A percentile compares a stretch with the other conserved stretches of the same genome.
phyloP scores from a whole-genome alignment of 768 basidiomycete genomes.

The Suillus hirtellus region DNA sequence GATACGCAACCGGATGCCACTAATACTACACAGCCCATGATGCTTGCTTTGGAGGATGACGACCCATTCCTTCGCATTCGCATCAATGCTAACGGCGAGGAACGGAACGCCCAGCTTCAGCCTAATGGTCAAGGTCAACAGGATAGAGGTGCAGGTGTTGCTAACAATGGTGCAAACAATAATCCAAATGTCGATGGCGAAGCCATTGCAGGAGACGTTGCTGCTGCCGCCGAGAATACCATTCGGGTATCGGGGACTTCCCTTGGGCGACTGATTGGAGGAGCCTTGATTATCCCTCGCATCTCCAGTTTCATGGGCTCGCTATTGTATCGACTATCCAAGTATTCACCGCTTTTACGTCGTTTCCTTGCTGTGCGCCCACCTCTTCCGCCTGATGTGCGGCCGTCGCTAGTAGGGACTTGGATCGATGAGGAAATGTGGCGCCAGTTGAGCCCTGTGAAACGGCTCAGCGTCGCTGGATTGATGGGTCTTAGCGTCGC shows the following conservation, averaged over 20 bases:
- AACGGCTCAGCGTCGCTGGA: constrained; percentile 29
- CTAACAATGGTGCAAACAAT: constrained; percentile 15
- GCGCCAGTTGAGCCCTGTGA: constrained; percentile 21
- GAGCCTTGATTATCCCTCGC: constrained; percentile 66
- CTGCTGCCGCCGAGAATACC: constrained; percentile 56
- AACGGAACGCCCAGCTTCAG: constrained; percentile 16
- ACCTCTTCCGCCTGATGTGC: constrained; percentile 15
- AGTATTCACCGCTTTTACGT: constrained; percentile 29
- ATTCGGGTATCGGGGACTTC: constrained; percentile 59
- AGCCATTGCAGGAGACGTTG: constrained; percentile 32
- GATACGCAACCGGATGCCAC: constrained; percentile 31
- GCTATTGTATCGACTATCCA: constrained; percentile 56
- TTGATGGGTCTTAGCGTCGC: constrained; percentile 46
- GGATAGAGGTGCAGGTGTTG: constrained; percentile 13
- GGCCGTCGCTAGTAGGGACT: constrained; percentile 18
- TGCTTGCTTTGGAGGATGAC: constrained; percentile 27
- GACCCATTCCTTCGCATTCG: constrained; percentile 32
- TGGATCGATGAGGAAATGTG: constrained; percentile 20
- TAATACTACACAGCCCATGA: constrained; percentile 20
- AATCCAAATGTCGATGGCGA: constrained; percentile 15
- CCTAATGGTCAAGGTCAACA: constrained; percentile 17
- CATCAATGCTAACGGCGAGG: constrained; percentile 36
- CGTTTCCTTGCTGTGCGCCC: constrained; percentile 26
- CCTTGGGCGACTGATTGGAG: constrained; percentile 65
- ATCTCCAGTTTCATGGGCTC: constrained; percentile 68